Percentiles rank a stretch among this genome's conserved stretches.
phyloP scores from a whole-genome alignment of 2,329 filamentous ascomycete genomes.

The Alternaria ventricosa region DNA sequence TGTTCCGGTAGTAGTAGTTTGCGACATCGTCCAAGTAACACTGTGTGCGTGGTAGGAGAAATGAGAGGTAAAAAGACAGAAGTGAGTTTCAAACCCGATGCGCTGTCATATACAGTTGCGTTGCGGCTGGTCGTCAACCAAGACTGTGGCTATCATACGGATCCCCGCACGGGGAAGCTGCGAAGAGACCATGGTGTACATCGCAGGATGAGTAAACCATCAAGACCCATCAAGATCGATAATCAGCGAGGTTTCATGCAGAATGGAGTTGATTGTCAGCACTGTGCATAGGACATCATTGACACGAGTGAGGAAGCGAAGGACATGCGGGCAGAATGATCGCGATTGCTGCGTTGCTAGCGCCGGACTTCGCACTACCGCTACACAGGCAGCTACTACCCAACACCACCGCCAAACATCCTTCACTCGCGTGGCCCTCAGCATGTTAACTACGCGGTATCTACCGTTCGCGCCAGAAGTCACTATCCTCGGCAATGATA shows the following conservation, averaged over 20 bases:
- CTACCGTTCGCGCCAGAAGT: neutral
- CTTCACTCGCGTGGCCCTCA: neutral
- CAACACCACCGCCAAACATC: neutral
- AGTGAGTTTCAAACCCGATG: neutral
- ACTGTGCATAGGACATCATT: neutral
- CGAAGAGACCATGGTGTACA: neutral
- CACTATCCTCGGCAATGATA: neutral
- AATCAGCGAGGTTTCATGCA: neutral
- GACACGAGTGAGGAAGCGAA: neutral
- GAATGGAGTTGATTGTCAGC: neutral
- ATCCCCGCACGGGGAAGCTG: slow-evolving; percentile 12
- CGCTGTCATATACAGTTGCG: slow-evolving; percentile 2
- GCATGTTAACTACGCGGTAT: neutral
- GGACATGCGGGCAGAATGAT: neutral
- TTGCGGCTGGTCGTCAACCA: slow-evolving; percentile 4
- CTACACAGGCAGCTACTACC: neutral
- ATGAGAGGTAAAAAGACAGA: neutral
- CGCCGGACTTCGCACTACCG: neutral
- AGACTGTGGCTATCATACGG: neutral
- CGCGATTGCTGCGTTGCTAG: neutral
- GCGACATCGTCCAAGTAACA: neutral
- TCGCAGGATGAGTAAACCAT: neutral
- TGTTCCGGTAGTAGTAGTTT: neutral
- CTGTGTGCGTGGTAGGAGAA: neutral
- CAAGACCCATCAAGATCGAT: neutral